Conservation (phyloP, 108 stramenopile genomes). For the Chaetoceros muelleri region DNA sequence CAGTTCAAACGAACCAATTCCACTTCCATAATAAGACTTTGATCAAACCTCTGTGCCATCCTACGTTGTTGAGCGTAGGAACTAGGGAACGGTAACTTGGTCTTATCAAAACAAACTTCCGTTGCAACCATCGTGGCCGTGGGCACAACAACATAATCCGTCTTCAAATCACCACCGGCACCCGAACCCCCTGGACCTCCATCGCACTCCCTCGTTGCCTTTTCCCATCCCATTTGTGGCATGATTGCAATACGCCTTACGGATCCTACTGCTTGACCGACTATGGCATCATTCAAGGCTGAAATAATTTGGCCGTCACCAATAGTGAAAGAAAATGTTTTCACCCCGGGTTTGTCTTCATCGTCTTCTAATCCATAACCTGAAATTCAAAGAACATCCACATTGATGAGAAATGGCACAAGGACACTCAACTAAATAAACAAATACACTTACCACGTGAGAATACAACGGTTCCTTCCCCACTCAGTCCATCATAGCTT, state of each 20-base stretch:
- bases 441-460: conserved; percentile 26
- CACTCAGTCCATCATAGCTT: conserved; percentile 73
- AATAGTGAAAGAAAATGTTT: conserved; percentile 43
- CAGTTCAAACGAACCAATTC: conserved; percentile 26
- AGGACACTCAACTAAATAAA: conserved; percentile 2
- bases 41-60: conserved; percentile 86
- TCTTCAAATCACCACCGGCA: conserved; percentile 64
- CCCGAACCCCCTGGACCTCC: conserved; percentile 78
- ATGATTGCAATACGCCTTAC: conserved; percentile 54
- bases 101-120: conserved; percentile 77
- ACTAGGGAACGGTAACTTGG: conserved; percentile 62
- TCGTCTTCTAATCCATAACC: conserved; percentile 80
- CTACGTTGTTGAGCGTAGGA: conserved; percentile 73
- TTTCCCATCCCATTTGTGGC: conserved; percentile 78
- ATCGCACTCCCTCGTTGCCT: conserved; percentile 54
- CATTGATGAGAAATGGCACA: conserved; percentile 1
- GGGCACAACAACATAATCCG: conserved; percentile 70
- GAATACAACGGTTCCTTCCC: conserved; percentile 83
- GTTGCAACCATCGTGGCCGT: conserved; percentile 80
- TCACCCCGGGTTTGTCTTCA: conserved; percentile 50
- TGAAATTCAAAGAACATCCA: too few species aligned
- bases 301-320: conserved; percentile 39
- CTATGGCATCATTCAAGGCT: conserved; percentile 61
- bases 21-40: conserved; percentile 79
- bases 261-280: conserved; percentile 51